Conservation (phyloP, 257 asterid genomes). For the Petrea volubilis region DNA sequence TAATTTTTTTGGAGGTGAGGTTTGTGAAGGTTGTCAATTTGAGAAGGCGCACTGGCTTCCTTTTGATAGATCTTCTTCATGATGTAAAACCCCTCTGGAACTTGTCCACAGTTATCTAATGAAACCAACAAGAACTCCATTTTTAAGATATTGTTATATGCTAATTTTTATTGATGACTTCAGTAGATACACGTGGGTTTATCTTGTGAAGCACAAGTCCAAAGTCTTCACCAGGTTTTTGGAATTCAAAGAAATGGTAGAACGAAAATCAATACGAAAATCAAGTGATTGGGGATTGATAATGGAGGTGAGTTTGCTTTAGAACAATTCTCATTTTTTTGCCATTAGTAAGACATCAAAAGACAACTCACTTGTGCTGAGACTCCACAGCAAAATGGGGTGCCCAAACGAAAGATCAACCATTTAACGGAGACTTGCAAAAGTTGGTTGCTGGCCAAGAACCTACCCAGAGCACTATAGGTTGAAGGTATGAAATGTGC, state of each 20-base stretch:
- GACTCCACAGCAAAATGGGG: neutral
- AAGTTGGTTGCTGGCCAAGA: neutral
- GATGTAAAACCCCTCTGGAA: neutral
- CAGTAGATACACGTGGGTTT: neutral
- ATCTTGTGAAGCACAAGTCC: neutral
- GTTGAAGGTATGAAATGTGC: too few relatives aligned
- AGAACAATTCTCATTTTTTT: neutral
- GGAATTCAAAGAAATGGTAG: neutral
- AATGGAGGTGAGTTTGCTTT: slow-evolving; percentile 6
- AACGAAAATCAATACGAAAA: neutral
- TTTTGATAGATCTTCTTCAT: neutral
- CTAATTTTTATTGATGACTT: neutral
- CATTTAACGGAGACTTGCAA: neutral
- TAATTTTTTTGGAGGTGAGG: neutral
- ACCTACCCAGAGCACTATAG: neutral
- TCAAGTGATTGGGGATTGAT: neutral
- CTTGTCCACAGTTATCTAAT: neutral
- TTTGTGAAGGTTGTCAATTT: too few relatives aligned
- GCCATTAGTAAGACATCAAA: neutral
- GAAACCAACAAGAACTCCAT: neutral
- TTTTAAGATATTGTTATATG: too few relatives aligned
- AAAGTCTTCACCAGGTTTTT: neutral
- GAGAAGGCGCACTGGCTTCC: slow-evolving; percentile 7
- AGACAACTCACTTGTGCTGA: neutral
- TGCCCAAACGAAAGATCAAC: neutral